Evolutionary conservation across 1,139 yeast species (phyloP).

Genomic region (Hansenula sp.): DNA sequence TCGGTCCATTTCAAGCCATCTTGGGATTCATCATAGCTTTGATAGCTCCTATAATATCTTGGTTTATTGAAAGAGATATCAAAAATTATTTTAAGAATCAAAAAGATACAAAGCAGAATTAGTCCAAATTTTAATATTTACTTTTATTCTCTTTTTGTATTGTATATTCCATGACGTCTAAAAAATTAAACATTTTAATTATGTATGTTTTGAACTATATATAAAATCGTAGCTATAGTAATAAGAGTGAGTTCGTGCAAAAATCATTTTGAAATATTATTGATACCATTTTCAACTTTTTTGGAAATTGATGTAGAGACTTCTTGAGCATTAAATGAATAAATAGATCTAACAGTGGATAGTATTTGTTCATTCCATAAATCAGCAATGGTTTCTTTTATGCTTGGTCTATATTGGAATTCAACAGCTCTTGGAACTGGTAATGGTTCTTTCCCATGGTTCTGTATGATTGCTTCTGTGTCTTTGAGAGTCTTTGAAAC

Average conservation of each 20-base stretch:
- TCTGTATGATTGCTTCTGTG: constrained; percentile 46
- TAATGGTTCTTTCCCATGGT: constrained; percentile 40
- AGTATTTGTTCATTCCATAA: constrained; percentile 80
- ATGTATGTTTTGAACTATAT: too few relatives aligned
- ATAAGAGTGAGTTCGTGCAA: too few relatives aligned
- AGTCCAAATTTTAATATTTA: too few relatives aligned
- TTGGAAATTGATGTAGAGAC: constrained; percentile 36
- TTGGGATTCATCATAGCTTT: constrained; percentile 46
- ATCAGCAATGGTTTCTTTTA: constrained; percentile 67
- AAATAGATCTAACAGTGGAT: constrained; percentile 62
- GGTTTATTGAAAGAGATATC: constrained; percentile 55
- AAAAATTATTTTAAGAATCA: constrained; percentile 33
- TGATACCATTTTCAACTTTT: constrained; percentile 17
- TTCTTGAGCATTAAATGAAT: constrained; percentile 49
- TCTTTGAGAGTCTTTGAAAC: constrained; percentile 46
- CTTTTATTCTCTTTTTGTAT: not conserved
- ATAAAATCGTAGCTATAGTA: too few relatives aligned
- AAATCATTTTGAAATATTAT: constrained; percentile 1
- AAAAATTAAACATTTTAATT: too few relatives aligned
- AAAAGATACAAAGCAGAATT: constrained; percentile 3
- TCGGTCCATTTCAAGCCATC: constrained; percentile 20
- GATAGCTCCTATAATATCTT: constrained; percentile 60
- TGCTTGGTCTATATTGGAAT: constrained; percentile 40
- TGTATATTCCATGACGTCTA: not conserved
- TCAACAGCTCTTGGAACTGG: constrained; percentile 35